Base-by-base conservation (phyloP, 2,329 filamentous ascomycete species). In the Colletotrichum sp. region DNA sequence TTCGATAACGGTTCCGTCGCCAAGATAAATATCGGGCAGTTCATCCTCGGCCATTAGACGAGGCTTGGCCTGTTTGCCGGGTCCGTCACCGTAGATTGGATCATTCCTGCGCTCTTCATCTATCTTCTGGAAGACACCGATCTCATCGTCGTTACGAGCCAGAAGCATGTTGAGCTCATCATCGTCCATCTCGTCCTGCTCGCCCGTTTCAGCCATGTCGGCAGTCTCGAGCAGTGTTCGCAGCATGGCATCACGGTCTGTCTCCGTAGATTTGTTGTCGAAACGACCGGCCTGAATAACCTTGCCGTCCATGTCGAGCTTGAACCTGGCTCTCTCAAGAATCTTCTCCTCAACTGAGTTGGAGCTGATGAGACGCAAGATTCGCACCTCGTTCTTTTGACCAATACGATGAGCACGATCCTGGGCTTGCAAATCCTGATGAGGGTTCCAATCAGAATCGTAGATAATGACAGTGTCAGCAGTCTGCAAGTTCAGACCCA, bases 391-490 rank as follows among this genome's bases (percentile, higher is more conserved):
- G 81, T 99, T 99, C 93, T 99, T 99, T 86, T 99, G 97, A 77
- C 97, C 97, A 80, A 99, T 99, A 94, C 97, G 96, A 92, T 99
- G 97, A 63, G 97, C 97, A 93, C 97, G 97, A 94, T 99, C 97
- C 84, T 99, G 97, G 16, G 97, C 97, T 85, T 99, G 97, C 86
- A 99, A 89, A 94, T 99, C 97, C 86, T 99, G 97, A 84, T 99
- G 96, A 83, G 97, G 97, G 85, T 99, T 99, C 97, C 97, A 99
- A 88, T 99, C 97, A 0, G 97, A 99, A 83, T 99, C 97, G 86
- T 98, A 99, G 82, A 99, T 99, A 86, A 99, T 98, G 87, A 99
- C 97, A 2, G 97, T 99, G 85, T 99, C 97, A 57, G 97, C 97
- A 62, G 96, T 98, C 86, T 99, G 97, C 84, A 99, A 86, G 82